Evolutionary conservation across 2,329 filamentous ascomycete species (phyloP), one percentile per base, ranked within the genome.

Genomic region (Aspergillus uvarum): DNA sequence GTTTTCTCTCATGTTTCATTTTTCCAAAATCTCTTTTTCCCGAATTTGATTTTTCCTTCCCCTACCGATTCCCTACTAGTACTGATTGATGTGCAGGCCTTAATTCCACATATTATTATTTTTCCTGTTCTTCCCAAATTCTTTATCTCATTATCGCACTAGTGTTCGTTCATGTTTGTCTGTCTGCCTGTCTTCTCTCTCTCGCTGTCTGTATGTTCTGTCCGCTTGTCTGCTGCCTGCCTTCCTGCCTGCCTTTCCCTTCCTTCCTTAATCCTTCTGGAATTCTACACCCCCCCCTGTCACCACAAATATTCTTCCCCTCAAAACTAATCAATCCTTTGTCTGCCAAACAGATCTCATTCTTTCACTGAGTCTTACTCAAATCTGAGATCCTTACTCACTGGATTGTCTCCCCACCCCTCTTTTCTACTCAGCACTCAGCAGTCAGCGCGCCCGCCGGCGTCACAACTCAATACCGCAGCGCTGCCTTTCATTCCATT

Each of bases 271-370:
- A 55, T 47, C 53, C 42, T 55, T 55, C 53, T 55, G 53, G 53
- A 55, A 55, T 21, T 29, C 42, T 14, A 29, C 11, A 31, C 53
- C 32, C 32, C 31, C 54, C 51, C 57, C 54, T 49, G 44, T 59
- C 54, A 44, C 51, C 47, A 49, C 49, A 63, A 50, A 58, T 31
- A 44, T 44, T 19, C 38, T 44, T 19, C 38, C n/a, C 38, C 38
- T 44, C 38, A 44, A 51, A 31, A 64, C 62, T 64, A 61, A 64
- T 57, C 54, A 50, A 53, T 63, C 47, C 56, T 59, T 59, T 59
- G 47, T 49, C 53, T 59, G 29, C 47, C 47, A 53, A 52, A 38
- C 53, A 61, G 59, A 59, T 59, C 61, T 59, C 59, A 54, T 35
- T 35, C 49, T 47, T 51, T 57, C 54, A 57, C 38, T 42, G 26